phyloP scores from a whole-genome alignment of 495 filamentous ascomycete genomes.

The Penicillium verhagenii region DNA sequence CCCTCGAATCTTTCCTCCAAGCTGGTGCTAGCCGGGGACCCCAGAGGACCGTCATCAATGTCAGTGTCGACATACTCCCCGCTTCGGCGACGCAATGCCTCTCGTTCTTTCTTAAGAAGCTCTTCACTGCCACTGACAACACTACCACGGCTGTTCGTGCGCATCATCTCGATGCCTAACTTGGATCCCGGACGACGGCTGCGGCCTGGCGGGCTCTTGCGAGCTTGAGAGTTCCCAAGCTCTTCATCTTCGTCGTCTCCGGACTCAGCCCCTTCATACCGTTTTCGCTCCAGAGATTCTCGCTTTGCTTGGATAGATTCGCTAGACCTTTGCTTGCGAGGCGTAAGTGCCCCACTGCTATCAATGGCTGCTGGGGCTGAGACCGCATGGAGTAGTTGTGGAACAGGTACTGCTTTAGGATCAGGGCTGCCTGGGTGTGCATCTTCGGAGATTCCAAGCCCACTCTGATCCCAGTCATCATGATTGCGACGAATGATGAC shows the following conservation, averaged over 20 bases:
- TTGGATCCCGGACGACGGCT: slow-evolving; percentile 66
- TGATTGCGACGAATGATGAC: slow-evolving; percentile 71
- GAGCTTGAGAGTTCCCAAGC: slow-evolving; percentile 59
- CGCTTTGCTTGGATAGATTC: slow-evolving; percentile 77
- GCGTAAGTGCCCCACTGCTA: slow-evolving; percentile 38
- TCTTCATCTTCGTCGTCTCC: slow-evolving; percentile 94
- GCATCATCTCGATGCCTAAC: slow-evolving; percentile 92
- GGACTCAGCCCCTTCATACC: slow-evolving; percentile 77
- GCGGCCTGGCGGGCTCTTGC: slow-evolving; percentile 56
- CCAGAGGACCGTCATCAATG: slow-evolving; percentile 22
- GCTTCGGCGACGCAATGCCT: slow-evolving; percentile 27
- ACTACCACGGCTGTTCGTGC: slow-evolving; percentile 87
- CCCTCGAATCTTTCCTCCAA: slow-evolving; percentile 37
- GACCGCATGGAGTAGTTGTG: slow-evolving; percentile 58
- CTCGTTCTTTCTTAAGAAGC: slow-evolving; percentile 38
- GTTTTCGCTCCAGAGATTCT: slow-evolving; percentile 71
- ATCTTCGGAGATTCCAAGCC: slow-evolving; percentile 66
- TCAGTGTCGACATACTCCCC: slow-evolving; percentile 25
- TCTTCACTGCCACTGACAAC: slow-evolving; percentile 59
- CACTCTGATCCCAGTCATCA: slow-evolving; percentile 62
- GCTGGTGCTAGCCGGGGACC: slow-evolving; percentile 26
- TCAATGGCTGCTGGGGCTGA: slow-evolving; percentile 70
- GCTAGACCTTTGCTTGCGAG: slow-evolving; percentile 68
- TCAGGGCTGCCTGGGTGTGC: slow-evolving; percentile 26
- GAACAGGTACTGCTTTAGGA: slow-evolving; percentile 37